Conservation (phyloP, 345 rosid genomes). For the Corymbia maculata region DNA sequence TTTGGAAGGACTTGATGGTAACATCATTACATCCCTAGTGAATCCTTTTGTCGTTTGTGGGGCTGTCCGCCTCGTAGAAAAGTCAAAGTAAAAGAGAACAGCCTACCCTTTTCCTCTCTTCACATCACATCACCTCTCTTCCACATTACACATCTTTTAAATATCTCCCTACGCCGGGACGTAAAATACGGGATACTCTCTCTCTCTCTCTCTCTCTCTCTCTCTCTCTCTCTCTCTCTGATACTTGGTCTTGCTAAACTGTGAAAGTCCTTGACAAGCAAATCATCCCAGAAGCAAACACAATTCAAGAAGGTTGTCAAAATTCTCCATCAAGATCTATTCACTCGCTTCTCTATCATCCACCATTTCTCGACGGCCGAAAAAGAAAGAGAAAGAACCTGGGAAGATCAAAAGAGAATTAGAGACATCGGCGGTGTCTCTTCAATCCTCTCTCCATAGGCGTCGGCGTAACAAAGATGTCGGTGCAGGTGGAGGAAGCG, state of each 20-base stretch:
- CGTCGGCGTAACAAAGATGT: not conserved
- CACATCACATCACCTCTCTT: not conserved
- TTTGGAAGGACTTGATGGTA: not conserved
- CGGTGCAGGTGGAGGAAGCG: not conserved
- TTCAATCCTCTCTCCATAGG: not conserved
- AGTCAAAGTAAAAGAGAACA: not conserved
- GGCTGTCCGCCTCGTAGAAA: not conserved
- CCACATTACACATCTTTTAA: not conserved
- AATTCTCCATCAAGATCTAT: not conserved
- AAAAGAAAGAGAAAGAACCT: not conserved
- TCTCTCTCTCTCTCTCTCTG: not conserved
- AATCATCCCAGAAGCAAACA: not conserved
- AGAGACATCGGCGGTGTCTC: not conserved
- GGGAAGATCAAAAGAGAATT: not conserved
- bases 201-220: not conserved
- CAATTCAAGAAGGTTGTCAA: not conserved
- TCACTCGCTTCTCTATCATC: not conserved
- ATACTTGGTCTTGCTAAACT: not conserved
- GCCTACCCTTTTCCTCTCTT: not conserved
- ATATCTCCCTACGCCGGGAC: not conserved
- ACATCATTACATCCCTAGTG: not conserved
- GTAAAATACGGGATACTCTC: too few species aligned
- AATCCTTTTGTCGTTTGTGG: not conserved
- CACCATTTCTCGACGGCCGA: not conserved
- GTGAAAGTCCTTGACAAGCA: not conserved